A percentile compares a stretch with the other conserved stretches of the same genome.
Conservation (phyloP, 495 filamentous ascomycete species). For the Astrothelium subdiscretum region DNA sequence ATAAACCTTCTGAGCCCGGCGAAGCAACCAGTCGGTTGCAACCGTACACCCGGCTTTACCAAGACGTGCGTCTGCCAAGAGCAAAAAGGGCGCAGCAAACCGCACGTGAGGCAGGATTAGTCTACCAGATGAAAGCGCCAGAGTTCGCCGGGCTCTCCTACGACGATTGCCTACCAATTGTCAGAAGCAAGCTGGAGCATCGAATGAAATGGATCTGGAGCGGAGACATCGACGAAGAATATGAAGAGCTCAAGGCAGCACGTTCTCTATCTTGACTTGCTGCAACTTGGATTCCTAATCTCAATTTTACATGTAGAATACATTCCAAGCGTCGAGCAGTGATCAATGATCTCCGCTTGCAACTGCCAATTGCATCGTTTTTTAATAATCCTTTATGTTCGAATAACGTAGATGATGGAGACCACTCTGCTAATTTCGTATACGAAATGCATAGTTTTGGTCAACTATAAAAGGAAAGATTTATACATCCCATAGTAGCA, state of each 20-base stretch:
- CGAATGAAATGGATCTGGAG: conserved; percentile 29
- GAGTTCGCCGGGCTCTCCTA: background rate
- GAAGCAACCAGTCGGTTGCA: background rate
- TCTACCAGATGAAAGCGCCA: background rate
- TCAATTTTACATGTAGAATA: too few species aligned
- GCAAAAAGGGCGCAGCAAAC: background rate
- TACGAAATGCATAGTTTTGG: too few species aligned
- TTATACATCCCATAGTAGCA: too few species aligned
- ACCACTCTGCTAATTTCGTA: too few species aligned
- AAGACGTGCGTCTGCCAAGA: background rate
- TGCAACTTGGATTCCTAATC: too few species aligned
- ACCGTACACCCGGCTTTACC: background rate
- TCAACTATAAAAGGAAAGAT: too few species aligned
- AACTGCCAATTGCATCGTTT: too few species aligned
- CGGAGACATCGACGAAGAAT: conserved; percentile 27
- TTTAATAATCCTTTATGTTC: too few species aligned
- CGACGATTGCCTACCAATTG: conserved; percentile 24
- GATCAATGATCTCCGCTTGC: too few species aligned
- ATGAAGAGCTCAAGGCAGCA: conserved; percentile 7
- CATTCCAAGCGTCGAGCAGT: too few species aligned
- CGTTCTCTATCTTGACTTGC: background rate
- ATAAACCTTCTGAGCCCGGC: background rate
- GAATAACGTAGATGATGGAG: too few species aligned
- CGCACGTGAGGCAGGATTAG: background rate
- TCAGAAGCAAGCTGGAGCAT: conserved; percentile 18